These are phyloP conservation scores for Kwoniella europaea DNA, from an alignment of 768 basidiomycete species.

Conservation along the genomic window DNA sequence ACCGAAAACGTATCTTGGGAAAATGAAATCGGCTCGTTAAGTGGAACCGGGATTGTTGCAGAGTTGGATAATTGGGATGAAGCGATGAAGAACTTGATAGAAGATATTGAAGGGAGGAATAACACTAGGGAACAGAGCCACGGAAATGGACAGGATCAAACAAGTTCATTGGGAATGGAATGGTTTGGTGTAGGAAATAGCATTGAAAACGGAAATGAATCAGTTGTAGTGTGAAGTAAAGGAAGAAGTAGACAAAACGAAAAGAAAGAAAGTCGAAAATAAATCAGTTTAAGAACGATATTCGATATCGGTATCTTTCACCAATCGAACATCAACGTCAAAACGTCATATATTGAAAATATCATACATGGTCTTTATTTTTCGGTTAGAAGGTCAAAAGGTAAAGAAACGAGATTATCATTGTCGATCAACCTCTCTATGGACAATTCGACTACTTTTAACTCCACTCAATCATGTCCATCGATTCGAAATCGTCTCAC, in stretches of 20 bases:
- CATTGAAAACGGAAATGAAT: not conserved
- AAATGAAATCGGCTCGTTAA: constrained; percentile 4
- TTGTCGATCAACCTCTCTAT: not conserved
- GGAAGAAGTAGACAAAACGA: not conserved
- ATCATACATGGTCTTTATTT: not conserved
- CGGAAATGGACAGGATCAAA: constrained; percentile 6
- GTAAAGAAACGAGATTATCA: not conserved
- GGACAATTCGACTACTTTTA: not conserved
- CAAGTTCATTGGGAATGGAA: constrained; percentile 19
- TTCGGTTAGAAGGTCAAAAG: not conserved
- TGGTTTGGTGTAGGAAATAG: constrained; percentile 11
- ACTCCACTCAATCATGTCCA: not conserved
- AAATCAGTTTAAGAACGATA: not conserved
- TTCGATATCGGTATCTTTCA: not conserved
- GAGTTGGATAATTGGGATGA: constrained; percentile 39
- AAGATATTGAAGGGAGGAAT: constrained; percentile 31
- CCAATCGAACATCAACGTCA: not conserved
- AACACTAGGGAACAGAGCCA: constrained; percentile 14
- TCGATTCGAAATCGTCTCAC: not conserved
- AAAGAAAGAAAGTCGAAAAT: not conserved
- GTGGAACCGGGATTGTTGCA: not conserved
- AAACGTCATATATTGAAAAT: not conserved
- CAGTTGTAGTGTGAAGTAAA: constrained; percentile 10
- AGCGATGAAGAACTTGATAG: constrained; percentile 45
- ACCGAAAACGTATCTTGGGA: constrained; percentile 1